These are phyloP conservation scores for Anisodus acutangulus DNA, from an alignment of 257 asterid genomes.

Conservation along the genomic window DNA sequence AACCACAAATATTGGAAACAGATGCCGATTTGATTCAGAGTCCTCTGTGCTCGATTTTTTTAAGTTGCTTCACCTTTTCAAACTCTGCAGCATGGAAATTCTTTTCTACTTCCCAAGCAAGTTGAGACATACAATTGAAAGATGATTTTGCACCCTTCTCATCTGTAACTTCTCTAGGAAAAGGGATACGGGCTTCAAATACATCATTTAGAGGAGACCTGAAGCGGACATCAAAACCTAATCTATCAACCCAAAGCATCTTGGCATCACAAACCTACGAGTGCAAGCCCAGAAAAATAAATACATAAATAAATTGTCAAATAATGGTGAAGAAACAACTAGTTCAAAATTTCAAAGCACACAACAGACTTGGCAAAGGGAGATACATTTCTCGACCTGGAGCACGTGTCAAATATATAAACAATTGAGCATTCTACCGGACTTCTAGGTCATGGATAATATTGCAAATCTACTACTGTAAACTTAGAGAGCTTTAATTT, in stretches of 20 bases:
- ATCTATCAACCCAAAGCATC: conserved; percentile 92
- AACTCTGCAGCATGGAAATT: conserved; percentile 61
- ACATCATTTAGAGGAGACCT: conserved; percentile 59
- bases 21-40: conserved; percentile 22
- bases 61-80: conserved; percentile 65
- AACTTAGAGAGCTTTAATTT: conserved; percentile 19
- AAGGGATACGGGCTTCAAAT: conserved; percentile 86
- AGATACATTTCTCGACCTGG: neutral
- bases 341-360: neutral
- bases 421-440: neutral
- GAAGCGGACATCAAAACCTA: conserved; percentile 81
- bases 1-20: neutral
- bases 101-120: conserved; percentile 97
- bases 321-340: neutral
- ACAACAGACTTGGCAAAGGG: neutral
- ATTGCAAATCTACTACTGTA: neutral
- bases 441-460: neutral
- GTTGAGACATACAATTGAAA: conserved; percentile 93
- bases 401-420: neutral
- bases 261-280: conserved; percentile 77
- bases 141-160: conserved; percentile 98
- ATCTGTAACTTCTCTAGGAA: conserved; percentile 82
- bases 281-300: conserved; percentile 27
- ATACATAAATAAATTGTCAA: neutral
- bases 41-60: conserved; percentile 52